Percentiles rank a stretch among this genome's conserved stretches.
These are phyloP conservation scores for Stramenopiles sp. DNA, from an alignment of 352 stramenopile genomes.

Conservation along the genomic window DNA sequence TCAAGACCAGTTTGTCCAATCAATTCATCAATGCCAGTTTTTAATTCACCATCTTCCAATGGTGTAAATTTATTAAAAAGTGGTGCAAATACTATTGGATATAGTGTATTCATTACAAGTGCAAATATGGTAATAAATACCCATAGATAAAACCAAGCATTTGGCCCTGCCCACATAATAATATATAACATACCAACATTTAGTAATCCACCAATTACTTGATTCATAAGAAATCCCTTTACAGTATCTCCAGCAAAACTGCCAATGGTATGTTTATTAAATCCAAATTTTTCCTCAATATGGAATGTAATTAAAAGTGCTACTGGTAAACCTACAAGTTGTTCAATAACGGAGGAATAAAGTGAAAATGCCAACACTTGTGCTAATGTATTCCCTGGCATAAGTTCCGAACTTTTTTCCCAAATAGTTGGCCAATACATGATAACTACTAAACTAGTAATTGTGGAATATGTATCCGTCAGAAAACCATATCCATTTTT, in stretches of 20 bases:
- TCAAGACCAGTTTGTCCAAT: background rate
- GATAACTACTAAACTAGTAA: background rate
- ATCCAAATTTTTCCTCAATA: background rate
- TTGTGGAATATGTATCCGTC: background rate
- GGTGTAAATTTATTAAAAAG: background rate
- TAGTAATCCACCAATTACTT: background rate
- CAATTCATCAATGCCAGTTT: background rate
- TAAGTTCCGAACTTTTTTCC: background rate
- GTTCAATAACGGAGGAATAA: background rate
- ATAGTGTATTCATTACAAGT: background rate
- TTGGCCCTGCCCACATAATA: background rate
- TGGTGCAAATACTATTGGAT: background rate
- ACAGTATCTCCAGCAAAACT: background rate
- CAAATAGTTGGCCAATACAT: background rate
- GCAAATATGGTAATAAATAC: background rate
- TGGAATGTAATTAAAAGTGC: background rate
- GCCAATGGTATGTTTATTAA: background rate
- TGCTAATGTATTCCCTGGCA: background rate
- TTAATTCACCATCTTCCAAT: background rate
- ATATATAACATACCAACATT: background rate
- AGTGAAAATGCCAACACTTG: background rate
- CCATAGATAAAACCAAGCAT: constrained; percentile 1
- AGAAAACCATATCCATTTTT: background rate
- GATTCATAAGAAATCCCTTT: background rate
- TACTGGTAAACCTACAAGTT: background rate